Evolutionary conservation across 768 basidiomycete species (phyloP), one percentile per base, ranked within the genome.

Genomic region (Pleurotus tuber-regium): DNA sequence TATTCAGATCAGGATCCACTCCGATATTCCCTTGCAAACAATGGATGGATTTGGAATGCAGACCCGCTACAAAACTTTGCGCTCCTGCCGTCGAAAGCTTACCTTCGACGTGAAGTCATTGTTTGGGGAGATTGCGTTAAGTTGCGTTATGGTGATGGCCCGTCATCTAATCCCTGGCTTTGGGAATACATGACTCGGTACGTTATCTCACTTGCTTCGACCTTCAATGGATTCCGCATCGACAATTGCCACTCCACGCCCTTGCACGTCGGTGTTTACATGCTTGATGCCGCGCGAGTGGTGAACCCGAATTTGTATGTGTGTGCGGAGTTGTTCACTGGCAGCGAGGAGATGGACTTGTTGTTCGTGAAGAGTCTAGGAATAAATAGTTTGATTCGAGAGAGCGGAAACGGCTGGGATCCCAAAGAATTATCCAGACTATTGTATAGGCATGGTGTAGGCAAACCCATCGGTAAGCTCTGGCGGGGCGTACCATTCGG

Each of bases 221-320:
- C 80, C 6, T 99, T 98, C 63, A 89, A 98, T 54, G 97, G 97
- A 8, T 99, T 99, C 79, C 83, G 97, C 24, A 87, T 99, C 60
- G 97, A 99, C 70, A 99, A 99, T 64, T 97, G 93, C 56, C 96
- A 99, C 69, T 98, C 96, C 3, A 99, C 97, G 0, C 97, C 97
- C 11, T 70, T 98, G 28, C 84, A 92, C 57, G 93, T 98, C n/a
- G 97, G 97, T n/a, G 86, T 87, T n/a, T 75, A 77, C 39, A 86
- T 99, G 74, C 84, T 99, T 29, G 97, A 99, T 63, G 84, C 86
- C 14, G 95, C 95, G 4, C 82, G 97, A 26, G 84, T 84, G 18
- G 83, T 84, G 46, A 92, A 92, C 57, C 95, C 94, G 1, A 79
- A 98, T 60, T 75, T 99, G n/a, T 98, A 98, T 62, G 83, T 99